Base-by-base conservation (phyloP, 1,139 yeast species). In the Candida glucosophila region DNA sequence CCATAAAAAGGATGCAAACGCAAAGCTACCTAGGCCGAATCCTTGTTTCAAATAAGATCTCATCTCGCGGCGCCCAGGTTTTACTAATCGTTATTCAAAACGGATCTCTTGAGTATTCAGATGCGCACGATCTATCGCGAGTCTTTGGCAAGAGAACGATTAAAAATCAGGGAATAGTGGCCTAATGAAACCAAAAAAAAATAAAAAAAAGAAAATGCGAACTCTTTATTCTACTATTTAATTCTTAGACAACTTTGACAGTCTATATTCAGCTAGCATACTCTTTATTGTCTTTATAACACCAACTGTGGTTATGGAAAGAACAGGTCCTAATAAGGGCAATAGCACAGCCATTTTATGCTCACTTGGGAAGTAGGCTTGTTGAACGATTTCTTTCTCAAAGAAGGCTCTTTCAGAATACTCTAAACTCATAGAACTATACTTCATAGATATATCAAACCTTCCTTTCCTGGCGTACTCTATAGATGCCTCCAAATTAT, bases 301-400 rank as follows among this genome's bases (percentile, higher is more conserved):
- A 0, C 88, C 86, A 40, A 82, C 49, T 1, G 67, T 22, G 12
- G 78, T 49, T n/a, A 90, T 88, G 12, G 90, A 70, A 1, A 71
- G 56, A 14, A 86, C 58, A 1, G 98, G 98, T 0, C 96, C 97
- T 19, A 86, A 52, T 28, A 90, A 56, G 0, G 97, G 98, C 41
- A 85, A 61, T 38, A 86, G 90, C 0, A 90, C 95, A 0, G 97
- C 97, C 43, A 88, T 61, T 47, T 85, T 86, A 48, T 90, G 97
- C 45, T 88, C 96, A 37, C 83, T 88, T 0, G 97, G 97, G 61
- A 88, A 86, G 44, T 81, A 86, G 25, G 81, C 82, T 45, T 88
- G 96, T 44, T 85, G 95, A 6, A 88, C 90, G 94, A 90, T 88
- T 50, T 80, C 88, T 41, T 82, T 81, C 39, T 88, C 94, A 49